Evolutionary conservation across 2,329 filamentous ascomycete genomes (phyloP).

Genomic region (Calonectria pauciramosa): DNA sequence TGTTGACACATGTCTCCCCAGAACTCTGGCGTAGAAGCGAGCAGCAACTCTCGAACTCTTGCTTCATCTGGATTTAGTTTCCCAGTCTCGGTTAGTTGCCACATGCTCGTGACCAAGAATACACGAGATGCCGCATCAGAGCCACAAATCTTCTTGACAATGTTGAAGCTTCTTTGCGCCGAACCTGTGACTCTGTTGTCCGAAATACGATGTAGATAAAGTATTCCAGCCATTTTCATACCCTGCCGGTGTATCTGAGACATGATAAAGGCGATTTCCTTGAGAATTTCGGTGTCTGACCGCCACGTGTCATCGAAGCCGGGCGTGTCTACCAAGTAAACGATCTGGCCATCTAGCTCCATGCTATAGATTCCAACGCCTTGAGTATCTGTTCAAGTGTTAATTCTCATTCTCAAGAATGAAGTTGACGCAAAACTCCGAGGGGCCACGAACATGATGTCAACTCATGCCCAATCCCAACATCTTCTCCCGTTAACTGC

Average conservation of each 20-base stretch:
- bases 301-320: neutral
- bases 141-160: slow-evolving; percentile 18
- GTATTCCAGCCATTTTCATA: neutral
- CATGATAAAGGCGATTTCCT: neutral
- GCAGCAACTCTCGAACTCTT: neutral
- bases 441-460: neutral
- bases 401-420: neutral
- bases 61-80: neutral
- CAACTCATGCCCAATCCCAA: neutral
- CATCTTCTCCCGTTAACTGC: neutral
- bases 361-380: neutral
- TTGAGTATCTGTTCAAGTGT: neutral
- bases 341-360: neutral
- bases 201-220: slow-evolving; percentile 16
- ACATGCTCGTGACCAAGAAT: slow-evolving; percentile 10
- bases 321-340: neutral
- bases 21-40: neutral
- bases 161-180: neutral
- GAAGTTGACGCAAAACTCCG: neutral
- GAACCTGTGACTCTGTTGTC: slow-evolving; percentile 21
- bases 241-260: neutral
- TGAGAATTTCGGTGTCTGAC: neutral
- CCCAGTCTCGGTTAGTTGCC: neutral
- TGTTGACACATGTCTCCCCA: neutral
- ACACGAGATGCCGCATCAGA: neutral